Percentiles rank a stretch among this genome's conserved stretches.
Evolutionary conservation across 1,139 yeast species (phyloP).

Genomic region (Pneumocystis wakefieldiae): DNA sequence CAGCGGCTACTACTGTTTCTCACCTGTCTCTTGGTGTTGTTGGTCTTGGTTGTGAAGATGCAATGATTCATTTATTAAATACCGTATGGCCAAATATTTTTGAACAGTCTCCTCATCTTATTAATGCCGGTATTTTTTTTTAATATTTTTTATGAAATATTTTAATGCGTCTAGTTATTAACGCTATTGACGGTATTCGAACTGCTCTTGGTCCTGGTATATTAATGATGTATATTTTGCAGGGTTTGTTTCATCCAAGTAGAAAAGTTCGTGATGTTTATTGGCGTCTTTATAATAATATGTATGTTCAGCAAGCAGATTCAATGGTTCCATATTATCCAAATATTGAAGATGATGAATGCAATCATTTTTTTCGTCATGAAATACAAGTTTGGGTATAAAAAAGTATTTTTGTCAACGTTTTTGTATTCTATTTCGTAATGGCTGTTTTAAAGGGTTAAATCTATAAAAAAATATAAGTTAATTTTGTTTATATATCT

Average conservation of each 20-base stretch:
- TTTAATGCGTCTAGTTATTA: slow-evolving; percentile 71
- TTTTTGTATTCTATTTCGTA: background rate
- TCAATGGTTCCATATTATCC: slow-evolving; percentile 79
- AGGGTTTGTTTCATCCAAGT: slow-evolving; percentile 70
- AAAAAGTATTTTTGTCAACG: background rate
- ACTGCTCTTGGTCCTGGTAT: slow-evolving; percentile 63
- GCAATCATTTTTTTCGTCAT: background rate
- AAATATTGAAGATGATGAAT: slow-evolving; percentile 25
- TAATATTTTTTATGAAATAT: slow-evolving; percentile 48
- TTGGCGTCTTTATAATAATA: slow-evolving; percentile 69
- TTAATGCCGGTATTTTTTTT: slow-evolving; percentile 30
- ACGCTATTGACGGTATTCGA: slow-evolving; percentile 59
- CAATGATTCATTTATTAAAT: slow-evolving; percentile 54
- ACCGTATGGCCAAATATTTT: slow-evolving; percentile 47
- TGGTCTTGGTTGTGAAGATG: slow-evolving; percentile 64
- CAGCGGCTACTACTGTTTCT: slow-evolving; percentile 77
- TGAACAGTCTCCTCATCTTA: slow-evolving; percentile 17
- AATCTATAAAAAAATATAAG: background rate
- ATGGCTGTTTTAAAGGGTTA: too few species aligned
- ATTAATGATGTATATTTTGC: slow-evolving; percentile 46
- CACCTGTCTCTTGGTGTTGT: slow-evolving; percentile 69
- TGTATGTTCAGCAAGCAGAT: slow-evolving; percentile 63
- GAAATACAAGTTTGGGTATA: background rate
- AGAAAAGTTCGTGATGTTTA: slow-evolving; percentile 68
- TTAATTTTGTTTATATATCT: background rate